phyloP scores from a whole-genome alignment of 139 green algal genomes.

The Closterium sp. region DNA sequence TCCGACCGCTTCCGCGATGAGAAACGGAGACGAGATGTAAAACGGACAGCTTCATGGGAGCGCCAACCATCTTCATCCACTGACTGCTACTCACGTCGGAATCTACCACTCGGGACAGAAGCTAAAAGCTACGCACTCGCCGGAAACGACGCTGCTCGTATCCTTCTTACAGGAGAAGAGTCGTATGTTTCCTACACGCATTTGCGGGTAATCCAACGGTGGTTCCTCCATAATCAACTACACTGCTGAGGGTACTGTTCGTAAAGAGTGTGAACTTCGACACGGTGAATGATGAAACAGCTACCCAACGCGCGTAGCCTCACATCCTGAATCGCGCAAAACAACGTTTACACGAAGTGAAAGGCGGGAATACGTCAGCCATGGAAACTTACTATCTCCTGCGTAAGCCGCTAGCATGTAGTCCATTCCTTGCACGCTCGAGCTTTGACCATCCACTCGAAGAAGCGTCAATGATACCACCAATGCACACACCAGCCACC shows the following conservation, averaged over 20 bases:
- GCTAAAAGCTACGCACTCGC: background rate
- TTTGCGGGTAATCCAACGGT: no score
- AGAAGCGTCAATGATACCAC: background rate
- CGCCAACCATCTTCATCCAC: background rate
- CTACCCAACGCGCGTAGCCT: no score
- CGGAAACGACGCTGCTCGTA: background rate
- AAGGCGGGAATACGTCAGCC: background rate
- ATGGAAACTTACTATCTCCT: background rate
- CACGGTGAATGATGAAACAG: no score
- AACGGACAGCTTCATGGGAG: no score
- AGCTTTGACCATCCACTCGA: background rate
- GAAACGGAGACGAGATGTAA: background rate
- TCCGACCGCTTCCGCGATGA: background rate
- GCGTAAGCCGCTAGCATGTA: background rate
- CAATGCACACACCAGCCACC: background rate
- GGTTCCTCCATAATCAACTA: no score
- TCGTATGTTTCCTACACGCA: no score
- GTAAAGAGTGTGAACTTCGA: background rate
- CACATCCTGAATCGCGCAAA: no score
- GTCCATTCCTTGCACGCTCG: background rate
- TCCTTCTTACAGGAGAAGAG: background rate
- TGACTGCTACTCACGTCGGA: background rate
- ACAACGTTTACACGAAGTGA: no score
- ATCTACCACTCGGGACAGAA: background rate
- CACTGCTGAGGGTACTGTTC: no score